These are phyloP conservation scores for Colletotrichum chlorophyti DNA, from an alignment of 2,329 filamentous ascomycete genomes.

Conservation along the genomic window DNA sequence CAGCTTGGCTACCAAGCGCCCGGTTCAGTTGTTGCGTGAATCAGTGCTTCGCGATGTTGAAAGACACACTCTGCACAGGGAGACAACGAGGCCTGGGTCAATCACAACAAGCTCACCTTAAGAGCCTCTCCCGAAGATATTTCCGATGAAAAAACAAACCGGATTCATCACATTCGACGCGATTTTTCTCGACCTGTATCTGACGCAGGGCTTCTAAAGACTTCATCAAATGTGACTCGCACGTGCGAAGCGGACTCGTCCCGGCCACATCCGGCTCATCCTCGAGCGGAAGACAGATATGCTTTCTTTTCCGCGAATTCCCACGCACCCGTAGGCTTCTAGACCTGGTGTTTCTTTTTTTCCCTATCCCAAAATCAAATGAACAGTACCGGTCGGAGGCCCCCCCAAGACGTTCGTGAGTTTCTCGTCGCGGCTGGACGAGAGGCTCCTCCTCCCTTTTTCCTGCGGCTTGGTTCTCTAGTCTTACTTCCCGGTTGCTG, in stretches of 20 bases:
- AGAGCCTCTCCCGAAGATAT: too few species aligned
- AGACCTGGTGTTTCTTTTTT: conserved; percentile 8
- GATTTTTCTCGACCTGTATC: neutral
- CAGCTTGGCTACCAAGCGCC: too few species aligned
- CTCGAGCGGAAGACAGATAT: neutral
- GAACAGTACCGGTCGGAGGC: neutral
- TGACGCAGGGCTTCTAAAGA: conserved; percentile 25
- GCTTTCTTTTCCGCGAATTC: conserved; percentile 21
- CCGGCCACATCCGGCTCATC: neutral
- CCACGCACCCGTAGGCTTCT: conserved; percentile 10
- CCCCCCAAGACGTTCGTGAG: too few species aligned
- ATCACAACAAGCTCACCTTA: neutral
- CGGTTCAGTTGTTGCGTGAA: too few species aligned
- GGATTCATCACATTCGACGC: neutral
- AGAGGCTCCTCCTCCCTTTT: conserved; percentile 8
- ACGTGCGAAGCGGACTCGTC: neutral
- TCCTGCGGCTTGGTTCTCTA: neutral
- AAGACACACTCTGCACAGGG: too few species aligned
- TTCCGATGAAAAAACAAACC: neutral
- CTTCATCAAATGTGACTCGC: conserved; percentile 22
- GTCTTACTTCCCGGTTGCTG: too few species aligned
- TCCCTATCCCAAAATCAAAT: neutral
- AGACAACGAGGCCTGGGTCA: too few species aligned
- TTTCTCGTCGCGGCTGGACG: conserved; percentile 1
- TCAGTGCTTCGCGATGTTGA: too few species aligned